phyloP scores from a whole-genome alignment of 805 yeast species.

The Soucietia sequanensis region DNA sequence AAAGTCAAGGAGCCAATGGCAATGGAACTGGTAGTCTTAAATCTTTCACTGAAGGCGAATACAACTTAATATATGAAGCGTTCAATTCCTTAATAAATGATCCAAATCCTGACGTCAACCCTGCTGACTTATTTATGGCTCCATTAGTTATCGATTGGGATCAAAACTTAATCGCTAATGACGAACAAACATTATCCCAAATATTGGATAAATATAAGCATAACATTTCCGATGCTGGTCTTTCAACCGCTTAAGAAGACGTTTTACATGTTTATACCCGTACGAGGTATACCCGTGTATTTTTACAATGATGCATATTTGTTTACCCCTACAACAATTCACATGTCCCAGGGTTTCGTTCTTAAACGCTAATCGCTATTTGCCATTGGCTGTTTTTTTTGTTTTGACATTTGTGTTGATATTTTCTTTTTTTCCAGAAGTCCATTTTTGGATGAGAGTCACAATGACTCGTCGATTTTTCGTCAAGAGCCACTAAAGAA shows the following conservation, averaged over 20 bases:
- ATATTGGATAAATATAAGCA: constrained; percentile 29
- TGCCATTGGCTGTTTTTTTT: too few species aligned
- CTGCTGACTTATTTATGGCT: constrained; percentile 35
- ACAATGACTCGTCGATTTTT: too few species aligned
- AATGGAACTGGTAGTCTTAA: constrained; percentile 24
- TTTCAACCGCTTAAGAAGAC: constrained; percentile 1
- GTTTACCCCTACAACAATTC: too few species aligned
- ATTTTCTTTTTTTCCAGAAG: too few species aligned
- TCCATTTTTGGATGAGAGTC: too few species aligned
- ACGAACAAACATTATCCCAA: constrained; percentile 27
- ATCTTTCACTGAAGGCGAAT: constrained; percentile 37
- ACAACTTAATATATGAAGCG: constrained; percentile 36
- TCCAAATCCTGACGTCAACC: constrained; percentile 22
- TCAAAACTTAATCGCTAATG: constrained; percentile 39
- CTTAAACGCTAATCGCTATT: too few species aligned
- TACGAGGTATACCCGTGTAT: neutral
- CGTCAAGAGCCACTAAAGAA: too few species aligned
- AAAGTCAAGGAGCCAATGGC: constrained; percentile 13
- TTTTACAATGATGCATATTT: neutral
- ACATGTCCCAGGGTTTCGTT: too few species aligned
- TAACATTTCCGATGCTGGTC: neutral
- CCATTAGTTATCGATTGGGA: constrained; percentile 49
- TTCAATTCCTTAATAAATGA: constrained; percentile 26
- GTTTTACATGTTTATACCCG: neutral
- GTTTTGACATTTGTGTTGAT: too few species aligned